Evolutionary conservation across 345 rosid genomes (phyloP).

Genomic region (Citrus inodora): DNA sequence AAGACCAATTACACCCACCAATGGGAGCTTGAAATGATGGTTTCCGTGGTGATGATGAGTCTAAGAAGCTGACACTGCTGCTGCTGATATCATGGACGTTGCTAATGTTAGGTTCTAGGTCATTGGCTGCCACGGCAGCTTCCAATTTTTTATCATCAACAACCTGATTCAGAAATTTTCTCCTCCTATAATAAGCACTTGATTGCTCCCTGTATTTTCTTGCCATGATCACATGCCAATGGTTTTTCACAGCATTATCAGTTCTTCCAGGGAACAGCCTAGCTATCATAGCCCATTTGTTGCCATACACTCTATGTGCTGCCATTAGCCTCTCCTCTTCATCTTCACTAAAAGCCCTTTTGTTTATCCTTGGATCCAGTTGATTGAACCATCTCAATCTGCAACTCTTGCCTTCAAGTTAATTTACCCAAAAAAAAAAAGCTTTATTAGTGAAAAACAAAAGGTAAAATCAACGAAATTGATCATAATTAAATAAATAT

Average conservation of each 20-base stretch:
- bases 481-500: not conserved
- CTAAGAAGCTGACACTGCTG: slow-evolving; percentile 18
- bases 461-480: not conserved
- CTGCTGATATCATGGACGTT: slow-evolving; percentile 17
- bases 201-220: slow-evolving; percentile 50
- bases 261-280: slow-evolving; percentile 63
- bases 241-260: slow-evolving; percentile 65
- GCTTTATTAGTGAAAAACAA: not conserved
- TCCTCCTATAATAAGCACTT: slow-evolving; percentile 31
- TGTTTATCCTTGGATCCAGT: slow-evolving; percentile 42
- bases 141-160: slow-evolving; percentile 17
- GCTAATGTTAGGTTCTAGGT: not conserved
- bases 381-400: slow-evolving; percentile 57
- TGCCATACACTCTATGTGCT: slow-evolving; percentile 59
- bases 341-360: slow-evolving; percentile 34
- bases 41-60: slow-evolving; percentile 2
- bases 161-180: slow-evolving; percentile 23
- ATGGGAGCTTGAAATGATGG: slow-evolving; percentile 10
- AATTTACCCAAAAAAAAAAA: not conserved
- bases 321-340: slow-evolving; percentile 49
- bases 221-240: slow-evolving; percentile 74
- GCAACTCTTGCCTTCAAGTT: slow-evolving; percentile 41
- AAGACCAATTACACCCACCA: slow-evolving; percentile 6
- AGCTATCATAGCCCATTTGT: slow-evolving; percentile 68
- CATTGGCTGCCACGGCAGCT: not conserved